Evolutionary conservation across 2,329 filamentous ascomycete genomes (phyloP), one percentile per base, ranked within the genome.

Genomic region (Zymoseptoria pseudotritici): DNA sequence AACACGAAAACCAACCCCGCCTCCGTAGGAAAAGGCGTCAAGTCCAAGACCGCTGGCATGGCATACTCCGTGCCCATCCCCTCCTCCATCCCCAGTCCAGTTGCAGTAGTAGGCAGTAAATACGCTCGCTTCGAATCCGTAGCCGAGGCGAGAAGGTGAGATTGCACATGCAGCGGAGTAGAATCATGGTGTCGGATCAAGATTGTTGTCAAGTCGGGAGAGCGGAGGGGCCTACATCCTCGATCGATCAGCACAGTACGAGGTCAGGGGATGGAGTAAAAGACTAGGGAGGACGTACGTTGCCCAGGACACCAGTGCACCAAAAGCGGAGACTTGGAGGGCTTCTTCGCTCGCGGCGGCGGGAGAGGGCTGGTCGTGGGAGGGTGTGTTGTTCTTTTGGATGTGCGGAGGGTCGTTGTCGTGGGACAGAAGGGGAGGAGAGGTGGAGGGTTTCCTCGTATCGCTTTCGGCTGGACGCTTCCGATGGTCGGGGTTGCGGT

Each of bases 1-100:
- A 36, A 60, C 21, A 57, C 51, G 31, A 57, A 60, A 5, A 54
- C 42, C 8, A 60, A 55, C 36, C 31, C 46, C 19, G 58, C 50
- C 2, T 42, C 31, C 13, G 55, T 22, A 13, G 56, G 50, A 17
- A 54, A 57, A 31, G 36, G n/a, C 13, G 50, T 60, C 4, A 60
- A 55, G 51, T 60, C 58, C 26, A 60, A 42, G 8, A 24, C 36
- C 36, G 36, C 36, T 17, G 36, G 36, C 11, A 46, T 46, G 4
- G 36, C 36, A 46, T 46, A 46, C 36, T 46, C 36, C 13, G 36
- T 46, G 4, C 13, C 17, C 17, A 46, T n/a, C 2, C 36, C 24
- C 21, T n/a, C n/a, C n/a, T n/a, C n/a, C n/a, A n/a, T n/a, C n/a
- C n/a, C n/a, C n/a, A n/a, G n/a, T n/a, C n/a, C n/a, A n/a, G n/a